Evolutionary conservation across 1,284 basidiomycete species (phyloP).

Genomic region (Moniliella sp.): DNA sequence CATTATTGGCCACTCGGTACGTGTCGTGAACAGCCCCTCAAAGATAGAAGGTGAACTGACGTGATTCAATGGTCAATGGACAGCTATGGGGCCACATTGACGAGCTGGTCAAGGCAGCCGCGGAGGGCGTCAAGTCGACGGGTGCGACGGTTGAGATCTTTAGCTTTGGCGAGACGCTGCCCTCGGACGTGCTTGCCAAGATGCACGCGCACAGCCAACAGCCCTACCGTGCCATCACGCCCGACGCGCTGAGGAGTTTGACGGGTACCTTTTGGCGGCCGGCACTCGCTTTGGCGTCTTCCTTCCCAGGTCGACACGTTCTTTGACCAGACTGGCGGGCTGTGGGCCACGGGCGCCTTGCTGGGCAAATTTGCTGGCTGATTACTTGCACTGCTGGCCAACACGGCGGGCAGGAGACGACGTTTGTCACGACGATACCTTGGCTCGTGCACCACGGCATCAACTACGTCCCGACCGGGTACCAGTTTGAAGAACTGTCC

Average conservation of each 20-base stretch:
- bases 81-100: slow-evolving; percentile 25
- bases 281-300: slow-evolving; percentile 35
- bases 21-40: too few relatives aligned
- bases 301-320: slow-evolving; percentile 40
- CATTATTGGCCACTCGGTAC: too few relatives aligned
- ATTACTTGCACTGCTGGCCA: slow-evolving; percentile 45
- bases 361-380: slow-evolving; percentile 54
- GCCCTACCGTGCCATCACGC: slow-evolving; percentile 50
- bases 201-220: slow-evolving; percentile 46
- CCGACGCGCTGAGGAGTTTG: slow-evolving; percentile 44
- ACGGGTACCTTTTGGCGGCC: slow-evolving; percentile 45
- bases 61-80: too few relatives aligned
- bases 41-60: too few relatives aligned
- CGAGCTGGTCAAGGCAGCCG: slow-evolving; percentile 56
- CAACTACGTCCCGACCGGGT: slow-evolving; percentile 13
- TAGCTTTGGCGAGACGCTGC: slow-evolving; percentile 62
- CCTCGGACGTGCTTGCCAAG: slow-evolving; percentile 51
- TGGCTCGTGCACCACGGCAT: slow-evolving; percentile 20
- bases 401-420: slow-evolving; percentile 32
- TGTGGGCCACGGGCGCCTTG: slow-evolving; percentile 52
- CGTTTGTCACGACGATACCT: slow-evolving; percentile 16
- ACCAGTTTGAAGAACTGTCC: slow-evolving; percentile 6
- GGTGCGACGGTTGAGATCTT: slow-evolving; percentile 53
- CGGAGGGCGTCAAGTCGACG: slow-evolving; percentile 47
- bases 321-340: slow-evolving; percentile 52